Evolutionary conservation across 257 asterid genomes (phyloP), one percentile per base, ranked within the genome.

Genomic region (Perilla frutescens): DNA sequence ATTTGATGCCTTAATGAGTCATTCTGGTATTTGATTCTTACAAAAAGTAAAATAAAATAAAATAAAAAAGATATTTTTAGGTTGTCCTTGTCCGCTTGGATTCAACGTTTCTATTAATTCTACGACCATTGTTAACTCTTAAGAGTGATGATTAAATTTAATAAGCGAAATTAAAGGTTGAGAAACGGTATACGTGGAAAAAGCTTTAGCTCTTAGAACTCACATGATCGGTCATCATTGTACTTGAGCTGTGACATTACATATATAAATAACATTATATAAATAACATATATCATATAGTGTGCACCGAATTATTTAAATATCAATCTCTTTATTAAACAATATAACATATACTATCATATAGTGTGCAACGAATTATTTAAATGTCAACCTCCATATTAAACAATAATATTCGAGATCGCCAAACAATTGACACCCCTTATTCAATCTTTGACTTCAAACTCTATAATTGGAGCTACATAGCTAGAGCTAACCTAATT

Each of bases 331-430:
- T 1, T 0, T 20, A 20, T 20, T 20, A 36, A 48, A 66, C 62
- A 68, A 36, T 60, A 66, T 20, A 20, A 20, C 26, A 20, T 20
- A 20, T 20, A 20, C n/a, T n/a, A n/a, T 20, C 26, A 20, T 20
- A 20, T 20, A 20, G 26, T 20, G 26, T 20, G 26, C 26, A 20
- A 0, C 26, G 26, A 20, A 20, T 20, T 20, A 20, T 20, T 20
- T 20, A 20, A 20, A 20, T 20, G 1, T 20, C 26, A 20, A 20
- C 1, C 26, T 20, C 26, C 26, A 20, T 20, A 20, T 20, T 20
- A 36, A 48, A 66, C 62, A 68, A 36, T 60, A 66, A 66, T 66
- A 37, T 68, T 37, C 12, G 36, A 68, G 32, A 61, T 61, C n/a
- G 31, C 37, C 64, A 12, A 13, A 54, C 43, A 62, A 50, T 54